Conservation (phyloP, 345 rosid species). For the Bruguiera gymnorhiza region DNA sequence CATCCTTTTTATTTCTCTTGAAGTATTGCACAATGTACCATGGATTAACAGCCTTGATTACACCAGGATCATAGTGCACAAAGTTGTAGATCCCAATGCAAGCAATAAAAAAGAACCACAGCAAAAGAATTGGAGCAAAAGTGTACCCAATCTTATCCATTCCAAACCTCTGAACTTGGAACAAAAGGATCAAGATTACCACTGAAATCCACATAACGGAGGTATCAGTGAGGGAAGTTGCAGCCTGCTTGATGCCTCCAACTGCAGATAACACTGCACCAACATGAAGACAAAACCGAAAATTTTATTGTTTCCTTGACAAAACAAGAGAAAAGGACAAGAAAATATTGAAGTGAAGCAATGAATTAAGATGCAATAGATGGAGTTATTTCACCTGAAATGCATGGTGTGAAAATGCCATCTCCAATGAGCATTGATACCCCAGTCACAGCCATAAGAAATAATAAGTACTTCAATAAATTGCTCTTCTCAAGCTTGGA, state of each 20-base stretch:
- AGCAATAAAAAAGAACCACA: constrained; percentile 41
- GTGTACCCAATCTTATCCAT: constrained; percentile 48
- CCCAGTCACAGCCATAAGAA: constrained; percentile 45
- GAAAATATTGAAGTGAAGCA: too few species aligned
- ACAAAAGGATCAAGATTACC: constrained; percentile 34
- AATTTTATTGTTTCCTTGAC: too few species aligned
- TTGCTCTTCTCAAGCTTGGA: constrained; percentile 31
- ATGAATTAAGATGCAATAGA: too few species aligned
- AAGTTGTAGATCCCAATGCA: constrained; percentile 44
- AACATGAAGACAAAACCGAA: too few species aligned
- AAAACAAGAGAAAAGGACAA: too few species aligned
- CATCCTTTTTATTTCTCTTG: constrained; percentile 40
- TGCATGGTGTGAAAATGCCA: constrained; percentile 56
- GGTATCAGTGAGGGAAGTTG: constrained; percentile 26
- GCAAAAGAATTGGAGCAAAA: constrained; percentile 40
- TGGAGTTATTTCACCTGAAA: constrained; percentile 32
- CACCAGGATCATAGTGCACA: constrained; percentile 29
- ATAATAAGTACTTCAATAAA: constrained; percentile 32
- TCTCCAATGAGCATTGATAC: constrained; percentile 67
- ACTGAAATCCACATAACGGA: constrained; percentile 32
- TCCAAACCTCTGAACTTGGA: constrained; percentile 44
- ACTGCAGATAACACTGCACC: constrained; percentile 46
- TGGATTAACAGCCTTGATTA: constrained; percentile 53
- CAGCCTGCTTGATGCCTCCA: constrained; percentile 41
- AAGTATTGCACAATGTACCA: constrained; percentile 53